Evolutionary conservation across 768 basidiomycete genomes (phyloP).

Genomic region (Fibroporia radiculosa): DNA sequence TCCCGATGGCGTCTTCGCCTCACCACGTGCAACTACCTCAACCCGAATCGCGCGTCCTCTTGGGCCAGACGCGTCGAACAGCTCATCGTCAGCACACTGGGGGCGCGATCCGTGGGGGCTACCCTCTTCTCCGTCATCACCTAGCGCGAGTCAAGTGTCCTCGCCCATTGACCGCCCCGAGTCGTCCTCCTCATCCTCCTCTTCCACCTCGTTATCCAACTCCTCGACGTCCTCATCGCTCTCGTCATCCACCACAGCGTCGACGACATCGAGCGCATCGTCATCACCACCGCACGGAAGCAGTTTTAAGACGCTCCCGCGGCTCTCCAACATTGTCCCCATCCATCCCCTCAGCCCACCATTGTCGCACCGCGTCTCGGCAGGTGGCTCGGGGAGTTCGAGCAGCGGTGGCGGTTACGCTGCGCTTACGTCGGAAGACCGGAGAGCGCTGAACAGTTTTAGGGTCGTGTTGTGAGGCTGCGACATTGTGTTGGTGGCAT

Average conservation of each 20-base stretch:
- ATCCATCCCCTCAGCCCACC: conserved; percentile 6
- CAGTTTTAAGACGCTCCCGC: conserved; percentile 10
- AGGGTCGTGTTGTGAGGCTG: conserved; percentile 22
- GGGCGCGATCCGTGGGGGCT: neutral
- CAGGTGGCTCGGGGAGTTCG: neutral
- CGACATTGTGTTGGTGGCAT: neutral
- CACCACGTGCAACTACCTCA: conserved; percentile 42
- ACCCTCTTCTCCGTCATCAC: conserved; percentile 11
- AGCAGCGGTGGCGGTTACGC: neutral
- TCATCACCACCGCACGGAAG: neutral
- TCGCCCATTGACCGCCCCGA: conserved; percentile 8
- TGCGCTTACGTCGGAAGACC: conserved; percentile 25
- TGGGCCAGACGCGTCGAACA: conserved; percentile 7
- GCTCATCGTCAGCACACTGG: neutral
- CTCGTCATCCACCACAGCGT: conserved; percentile 2
- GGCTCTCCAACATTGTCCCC: conserved; percentile 21
- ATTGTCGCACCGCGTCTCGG: neutral
- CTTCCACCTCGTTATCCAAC: no score
- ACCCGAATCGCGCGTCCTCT: conserved; percentile 14
- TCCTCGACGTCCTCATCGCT: conserved; percentile 15
- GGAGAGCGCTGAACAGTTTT: conserved; percentile 27
- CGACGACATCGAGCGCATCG: neutral
- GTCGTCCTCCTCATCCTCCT: conserved; percentile 15
- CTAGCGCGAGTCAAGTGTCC: conserved; percentile 1
- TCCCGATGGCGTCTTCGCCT: conserved; percentile 65